These are phyloP conservation scores for Albatrellus ellisii DNA, from an alignment of 768 basidiomycete genomes.

Conservation along the genomic window DNA sequence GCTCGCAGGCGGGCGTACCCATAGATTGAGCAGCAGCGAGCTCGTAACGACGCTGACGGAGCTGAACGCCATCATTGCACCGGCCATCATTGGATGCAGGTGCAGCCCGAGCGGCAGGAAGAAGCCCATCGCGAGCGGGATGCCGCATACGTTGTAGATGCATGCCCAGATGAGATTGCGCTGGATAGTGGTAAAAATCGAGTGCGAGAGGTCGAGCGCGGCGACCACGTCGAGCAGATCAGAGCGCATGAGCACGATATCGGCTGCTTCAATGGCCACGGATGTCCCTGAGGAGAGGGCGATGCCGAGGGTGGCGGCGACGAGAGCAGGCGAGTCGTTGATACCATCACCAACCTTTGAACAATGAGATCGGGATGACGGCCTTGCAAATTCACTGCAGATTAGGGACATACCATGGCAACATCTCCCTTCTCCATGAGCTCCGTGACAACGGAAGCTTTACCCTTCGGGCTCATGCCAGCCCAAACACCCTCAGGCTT, in stretches of 20 bases:
- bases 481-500: conserved; percentile 75
- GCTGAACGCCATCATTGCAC: conserved; percentile 97
- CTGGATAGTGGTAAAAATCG: conserved; percentile 82
- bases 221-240: conserved; percentile 97
- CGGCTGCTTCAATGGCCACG: conserved; percentile 96
- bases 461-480: conserved; percentile 90
- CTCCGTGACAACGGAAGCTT: conserved; percentile 74
- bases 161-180: conserved; percentile 96
- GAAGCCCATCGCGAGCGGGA: conserved; percentile 96
- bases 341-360: conserved; percentile 92
- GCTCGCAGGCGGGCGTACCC: conserved; percentile 59
- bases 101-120: conserved; percentile 87
- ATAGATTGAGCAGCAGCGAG: conserved; percentile 76
- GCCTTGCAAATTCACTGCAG: background rate
- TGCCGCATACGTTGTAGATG: conserved; percentile 84
- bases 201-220: conserved; percentile 78
- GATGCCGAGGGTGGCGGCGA: conserved; percentile 91
- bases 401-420: conserved; percentile 64
- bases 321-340: conserved; percentile 96
- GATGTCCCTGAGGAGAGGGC: conserved; percentile 94
- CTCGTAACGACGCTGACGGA: conserved; percentile 92
- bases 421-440: conserved; percentile 69
- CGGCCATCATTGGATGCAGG: conserved; percentile 96
- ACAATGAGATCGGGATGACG: background rate
- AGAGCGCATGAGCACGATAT: conserved; percentile 94